Base-by-base conservation (phyloP, 805 yeast species). In the Isabelozyma rhagii region DNA sequence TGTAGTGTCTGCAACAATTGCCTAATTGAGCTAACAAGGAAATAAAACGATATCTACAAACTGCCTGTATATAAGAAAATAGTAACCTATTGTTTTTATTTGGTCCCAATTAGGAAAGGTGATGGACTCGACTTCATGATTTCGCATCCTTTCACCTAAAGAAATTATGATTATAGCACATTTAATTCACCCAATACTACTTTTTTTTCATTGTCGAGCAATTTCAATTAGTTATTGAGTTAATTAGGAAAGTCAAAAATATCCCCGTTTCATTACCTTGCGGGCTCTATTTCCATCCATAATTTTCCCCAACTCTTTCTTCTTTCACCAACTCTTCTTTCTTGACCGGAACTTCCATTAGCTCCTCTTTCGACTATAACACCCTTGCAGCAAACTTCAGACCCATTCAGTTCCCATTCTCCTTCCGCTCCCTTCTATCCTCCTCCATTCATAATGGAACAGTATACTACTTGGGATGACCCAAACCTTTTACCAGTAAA, bases 401-500 rank as follows among this genome's bases (percentile, higher is more conserved):
- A 21, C 6, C 25, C 25, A 21, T 6, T 21, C 25, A 21, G 25
- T 6, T 21, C 25, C 25, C 25, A 6, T 21, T 21, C 6, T 21
- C 25, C 1, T 3, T 15, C 25, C 2, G 2, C 25, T 21, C 25
- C 25, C 25, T 4, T 3, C 6, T 21, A 6, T 6, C 25, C 25
- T 21, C 25, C 25, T 21, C 25, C 25, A 6, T 21, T 21, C 6
- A 13, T 31, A 41, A 61, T 63, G 69, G 60, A 62, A 41, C 61
- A 58, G 44, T 63, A 58, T 31, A 31, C 36, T 43, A 50, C 53
- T 25, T 69, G 75, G 66, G 68, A 68, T 27, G 73, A 65, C 27
- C 55, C 61, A 42, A 56, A 63, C 40, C 28, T 53, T 34, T 42
- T 43, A 17, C 62, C 46, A 51, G 55, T 44, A 58, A 68, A 67